Evolutionary conservation across 2,329 filamentous ascomycete species (phyloP).

Genomic region (Phaeosphaeriaceae sp.): DNA sequence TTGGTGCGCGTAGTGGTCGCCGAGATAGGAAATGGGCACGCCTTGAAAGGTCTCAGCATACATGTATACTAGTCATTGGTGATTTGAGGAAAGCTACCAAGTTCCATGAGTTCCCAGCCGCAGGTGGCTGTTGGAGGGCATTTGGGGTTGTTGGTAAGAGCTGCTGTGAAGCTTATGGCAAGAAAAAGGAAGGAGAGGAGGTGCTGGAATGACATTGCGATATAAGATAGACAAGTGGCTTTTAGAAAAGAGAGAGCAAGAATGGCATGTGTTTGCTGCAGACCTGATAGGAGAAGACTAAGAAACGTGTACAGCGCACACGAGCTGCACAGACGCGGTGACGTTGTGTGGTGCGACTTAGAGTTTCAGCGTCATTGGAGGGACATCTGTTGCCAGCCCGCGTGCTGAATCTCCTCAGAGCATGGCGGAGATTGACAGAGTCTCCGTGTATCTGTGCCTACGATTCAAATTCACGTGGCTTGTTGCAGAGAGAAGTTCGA

Average conservation of each 20-base stretch:
- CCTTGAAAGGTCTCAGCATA: conserved; percentile 3
- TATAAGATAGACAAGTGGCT: background rate
- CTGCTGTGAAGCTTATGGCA: background rate
- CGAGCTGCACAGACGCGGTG: background rate
- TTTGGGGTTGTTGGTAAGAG: background rate
- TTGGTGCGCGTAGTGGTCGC: conserved; percentile 16
- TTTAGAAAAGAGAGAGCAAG: background rate
- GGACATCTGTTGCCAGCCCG: background rate
- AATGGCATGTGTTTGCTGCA: background rate
- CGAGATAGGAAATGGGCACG: conserved; percentile 16
- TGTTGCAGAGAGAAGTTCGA: background rate
- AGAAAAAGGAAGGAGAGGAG: background rate
- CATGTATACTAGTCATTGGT: background rate
- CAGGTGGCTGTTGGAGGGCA: background rate
- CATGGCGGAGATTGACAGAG: background rate
- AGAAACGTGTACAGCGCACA: background rate
- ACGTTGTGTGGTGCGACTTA: background rate
- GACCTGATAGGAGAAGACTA: background rate
- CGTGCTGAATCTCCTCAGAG: background rate
- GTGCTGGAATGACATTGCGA: background rate
- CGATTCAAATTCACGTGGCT: background rate
- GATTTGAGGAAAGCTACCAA: background rate
- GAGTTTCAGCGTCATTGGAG: background rate
- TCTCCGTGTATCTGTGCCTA: background rate
- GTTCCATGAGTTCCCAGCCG: conserved; percentile 11